Evolutionary conservation across 352 stramenopile species (phyloP), one percentile per base, ranked within the genome.

Genomic region (Phytophthora fragariae): DNA sequence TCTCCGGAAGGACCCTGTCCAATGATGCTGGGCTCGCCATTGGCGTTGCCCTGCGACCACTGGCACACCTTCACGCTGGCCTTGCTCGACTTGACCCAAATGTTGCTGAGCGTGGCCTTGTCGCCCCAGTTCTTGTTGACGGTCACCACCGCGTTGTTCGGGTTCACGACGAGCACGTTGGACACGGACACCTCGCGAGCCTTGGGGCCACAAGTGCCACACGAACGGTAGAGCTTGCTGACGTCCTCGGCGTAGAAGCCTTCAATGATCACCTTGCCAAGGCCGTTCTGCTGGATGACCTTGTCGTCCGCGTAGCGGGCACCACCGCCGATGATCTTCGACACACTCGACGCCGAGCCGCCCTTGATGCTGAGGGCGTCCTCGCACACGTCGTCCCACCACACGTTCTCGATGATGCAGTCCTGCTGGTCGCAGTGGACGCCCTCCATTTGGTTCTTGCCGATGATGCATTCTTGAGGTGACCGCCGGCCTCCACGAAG

Each of bases 301-400:
- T 85, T 85, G 79, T 85, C 77, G 31, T 75, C 65, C 27, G 73
- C 77, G 21, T 72, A 65, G 27, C 71, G 68, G 2, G 77, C 73
- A 41, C 77, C 74, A 19, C 77, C 71, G 39, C 73, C 76, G 10
- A 71, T 63, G n/a, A 78, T 56, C 29, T 56, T 70, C 44, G 66
- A 60, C 15, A 78, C 53, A 19, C 62, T 75, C 17, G 56, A 57
- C 5, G 68, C 24, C 3, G 37, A 62, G n/a, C 69, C 69, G 44
- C 57, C 57, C 49, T 73, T 76, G 69, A 72, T 72, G 46, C 56
- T 64, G 14, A 71, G 55, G 8, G 69, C 69, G 44, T 76, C 63
- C 46, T 76, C 69, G 27, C 69, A 76, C 10, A 72, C 69, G 21
- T 66, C 61, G 35, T 57, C 37, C 54, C 54, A 64, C 33, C 56